phyloP scores from a whole-genome alignment of 2,329 filamentous ascomycete species.

The Chaetothyriales sp. region DNA sequence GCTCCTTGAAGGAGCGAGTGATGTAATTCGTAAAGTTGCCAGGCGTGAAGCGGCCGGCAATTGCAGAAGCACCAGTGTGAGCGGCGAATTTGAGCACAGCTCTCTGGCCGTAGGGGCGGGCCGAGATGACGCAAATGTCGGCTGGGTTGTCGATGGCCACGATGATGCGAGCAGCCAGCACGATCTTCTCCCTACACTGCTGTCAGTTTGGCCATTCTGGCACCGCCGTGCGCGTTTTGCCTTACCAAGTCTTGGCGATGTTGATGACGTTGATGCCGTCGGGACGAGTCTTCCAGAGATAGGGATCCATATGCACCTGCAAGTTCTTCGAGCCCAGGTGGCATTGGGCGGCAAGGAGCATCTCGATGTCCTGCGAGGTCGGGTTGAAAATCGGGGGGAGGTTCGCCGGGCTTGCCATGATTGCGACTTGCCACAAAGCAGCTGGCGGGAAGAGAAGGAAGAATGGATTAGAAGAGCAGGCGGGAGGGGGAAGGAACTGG shows the following conservation, averaged over 20 bases:
- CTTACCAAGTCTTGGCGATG: constrained; percentile 99
- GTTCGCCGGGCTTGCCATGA: constrained; percentile 63
- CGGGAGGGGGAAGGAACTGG: constrained; percentile 4
- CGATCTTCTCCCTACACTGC: constrained; percentile 84
- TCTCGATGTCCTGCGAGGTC: constrained; percentile 97
- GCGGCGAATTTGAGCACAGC: constrained; percentile 99
- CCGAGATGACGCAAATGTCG: constrained; percentile 98
- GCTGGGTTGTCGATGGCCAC: constrained; percentile 98
- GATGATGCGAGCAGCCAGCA: constrained; percentile 96
- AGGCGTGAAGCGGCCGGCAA: constrained; percentile 98
- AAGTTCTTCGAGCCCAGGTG: constrained; percentile 99
- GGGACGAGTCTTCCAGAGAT: constrained; percentile 98
- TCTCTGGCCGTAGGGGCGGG: constrained; percentile 98
- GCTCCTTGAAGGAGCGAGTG: constrained; percentile 99
- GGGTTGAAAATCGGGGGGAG: constrained; percentile 93
- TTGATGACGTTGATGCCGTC: constrained; percentile 99
- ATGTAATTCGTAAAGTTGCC: constrained; percentile 99
- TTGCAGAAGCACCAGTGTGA: constrained; percentile 94
- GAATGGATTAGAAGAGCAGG: constrained; percentile 2
- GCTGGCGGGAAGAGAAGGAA: constrained; percentile 4
- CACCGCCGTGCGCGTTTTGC: not conserved
- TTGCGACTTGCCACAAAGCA: constrained; percentile 33
- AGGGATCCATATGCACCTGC: constrained; percentile 98
- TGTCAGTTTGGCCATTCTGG: not conserved
- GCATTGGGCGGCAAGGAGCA: constrained; percentile 91